Conservation (phyloP, 2,329 filamentous ascomycete species). For the Triangularia setosa region DNA sequence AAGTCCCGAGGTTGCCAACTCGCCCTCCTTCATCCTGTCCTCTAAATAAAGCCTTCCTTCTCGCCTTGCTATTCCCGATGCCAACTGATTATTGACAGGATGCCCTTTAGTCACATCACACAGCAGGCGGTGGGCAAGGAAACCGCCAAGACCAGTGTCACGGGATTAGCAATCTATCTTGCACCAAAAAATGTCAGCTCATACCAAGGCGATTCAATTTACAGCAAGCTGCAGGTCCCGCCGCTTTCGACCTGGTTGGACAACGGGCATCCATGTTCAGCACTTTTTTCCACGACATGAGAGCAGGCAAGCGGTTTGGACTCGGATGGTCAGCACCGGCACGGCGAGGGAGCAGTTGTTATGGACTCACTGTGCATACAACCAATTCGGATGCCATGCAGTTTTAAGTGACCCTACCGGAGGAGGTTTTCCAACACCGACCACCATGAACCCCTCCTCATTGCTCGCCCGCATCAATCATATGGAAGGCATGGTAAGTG, state of each 20-base stretch:
- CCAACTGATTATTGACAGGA: neutral
- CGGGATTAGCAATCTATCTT: neutral
- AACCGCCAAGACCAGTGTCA: neutral
- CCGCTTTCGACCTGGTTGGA: neutral
- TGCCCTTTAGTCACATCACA: neutral
- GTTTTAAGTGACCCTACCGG: neutral
- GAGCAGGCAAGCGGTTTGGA: neutral
- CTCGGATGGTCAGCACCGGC: conserved; percentile 4
- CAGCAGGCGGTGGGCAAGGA: neutral
- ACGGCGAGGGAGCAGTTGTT: neutral
- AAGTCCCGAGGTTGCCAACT: no score
- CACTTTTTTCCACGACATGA: neutral
- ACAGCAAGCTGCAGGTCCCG: neutral
- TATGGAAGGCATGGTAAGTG: neutral
- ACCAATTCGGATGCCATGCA: neutral
- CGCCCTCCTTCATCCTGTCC: no score
- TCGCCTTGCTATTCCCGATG: neutral
- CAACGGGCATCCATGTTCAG: neutral
- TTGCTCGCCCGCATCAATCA: neutral
- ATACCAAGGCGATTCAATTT: neutral
- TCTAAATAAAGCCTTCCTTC: no score
- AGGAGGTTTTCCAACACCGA: neutral
- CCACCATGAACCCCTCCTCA: neutral
- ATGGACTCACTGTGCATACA: neutral
- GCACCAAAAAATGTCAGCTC: neutral